Percentiles rank a stretch among this genome's conserved stretches.
phyloP scores from a whole-genome alignment of 1,284 basidiomycete genomes.

The Sphagnurus paluster region DNA sequence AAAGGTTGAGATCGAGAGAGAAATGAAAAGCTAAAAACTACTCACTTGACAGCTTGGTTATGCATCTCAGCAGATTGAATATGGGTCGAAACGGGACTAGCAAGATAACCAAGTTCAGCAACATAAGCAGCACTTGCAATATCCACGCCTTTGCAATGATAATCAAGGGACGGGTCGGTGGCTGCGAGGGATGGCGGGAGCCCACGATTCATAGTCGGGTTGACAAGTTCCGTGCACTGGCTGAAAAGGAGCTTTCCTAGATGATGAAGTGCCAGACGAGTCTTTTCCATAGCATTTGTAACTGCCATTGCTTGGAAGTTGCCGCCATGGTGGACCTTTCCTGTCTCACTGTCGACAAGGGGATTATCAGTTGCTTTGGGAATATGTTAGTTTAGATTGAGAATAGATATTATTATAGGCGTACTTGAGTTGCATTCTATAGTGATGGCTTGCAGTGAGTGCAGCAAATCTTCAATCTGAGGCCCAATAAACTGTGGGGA shows the following conservation, averaged over 20 bases:
- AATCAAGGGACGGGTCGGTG: slow-evolving; percentile 81
- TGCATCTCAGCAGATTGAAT: slow-evolving; percentile 87
- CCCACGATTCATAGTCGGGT: slow-evolving; percentile 81
- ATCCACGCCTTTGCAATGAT: slow-evolving; percentile 84
- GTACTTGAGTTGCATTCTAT: slow-evolving; percentile 85
- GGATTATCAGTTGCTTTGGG: slow-evolving; percentile 72
- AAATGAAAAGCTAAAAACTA: slow-evolving; percentile 14
- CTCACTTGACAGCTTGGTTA: slow-evolving; percentile 84
- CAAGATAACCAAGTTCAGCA: slow-evolving; percentile 80
- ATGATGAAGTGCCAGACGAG: slow-evolving; percentile 78
- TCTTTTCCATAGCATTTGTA: slow-evolving; percentile 88
- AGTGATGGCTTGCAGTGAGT: slow-evolving; percentile 63
- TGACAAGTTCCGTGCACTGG: slow-evolving; percentile 82
- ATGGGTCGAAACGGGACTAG: slow-evolving; percentile 83
- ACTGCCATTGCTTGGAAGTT: slow-evolving; percentile 85
- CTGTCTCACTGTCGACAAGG: slow-evolving; percentile 66
- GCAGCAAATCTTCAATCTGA: slow-evolving; percentile 79
- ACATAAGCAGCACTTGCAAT: slow-evolving; percentile 83
- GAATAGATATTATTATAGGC: slow-evolving; percentile 55
- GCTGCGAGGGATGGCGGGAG: slow-evolving; percentile 80
- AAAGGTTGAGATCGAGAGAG: slow-evolving; percentile 10
- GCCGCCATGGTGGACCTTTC: slow-evolving; percentile 76
- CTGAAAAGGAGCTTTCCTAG: slow-evolving; percentile 84
- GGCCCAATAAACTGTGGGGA: slow-evolving; percentile 87
- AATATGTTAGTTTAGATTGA: slow-evolving; percentile 34